Evolutionary conservation across 2,329 filamentous ascomycete genomes (phyloP).

Genomic region (Rhynchosporium secalis): DNA sequence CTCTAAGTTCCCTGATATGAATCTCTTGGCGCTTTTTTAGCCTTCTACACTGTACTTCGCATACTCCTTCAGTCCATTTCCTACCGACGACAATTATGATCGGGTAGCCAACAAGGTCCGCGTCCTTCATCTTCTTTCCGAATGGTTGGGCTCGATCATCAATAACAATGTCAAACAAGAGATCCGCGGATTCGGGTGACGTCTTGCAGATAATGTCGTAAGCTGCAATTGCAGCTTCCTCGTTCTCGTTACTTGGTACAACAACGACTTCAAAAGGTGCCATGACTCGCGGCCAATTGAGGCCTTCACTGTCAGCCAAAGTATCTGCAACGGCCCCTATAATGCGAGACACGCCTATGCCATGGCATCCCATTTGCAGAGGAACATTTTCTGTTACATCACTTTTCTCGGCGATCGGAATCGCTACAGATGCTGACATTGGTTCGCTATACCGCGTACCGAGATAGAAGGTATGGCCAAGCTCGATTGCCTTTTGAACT

Average conservation of each 20-base stretch:
- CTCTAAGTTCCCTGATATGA: slow-evolving; percentile 25
- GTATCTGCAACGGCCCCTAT: slow-evolving; percentile 83
- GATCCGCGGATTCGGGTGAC: slow-evolving; percentile 7
- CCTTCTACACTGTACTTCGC: slow-evolving; percentile 40
- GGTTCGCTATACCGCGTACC: slow-evolving; percentile 84
- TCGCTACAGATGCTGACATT: slow-evolving; percentile 62
- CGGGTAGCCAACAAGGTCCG: slow-evolving; percentile 86
- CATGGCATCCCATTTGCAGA: slow-evolving; percentile 94
- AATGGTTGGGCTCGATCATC: slow-evolving; percentile 72
- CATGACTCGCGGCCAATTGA: slow-evolving; percentile 86
- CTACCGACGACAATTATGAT: slow-evolving; percentile 78
- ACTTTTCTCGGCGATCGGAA: slow-evolving; percentile 37
- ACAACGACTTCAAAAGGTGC: slow-evolving; percentile 80
- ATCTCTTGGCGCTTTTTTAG: slow-evolving; percentile 32
- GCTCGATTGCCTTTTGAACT: slow-evolving; percentile 75
- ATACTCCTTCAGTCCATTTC: slow-evolving; percentile 51
- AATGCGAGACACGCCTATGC: slow-evolving; percentile 89
- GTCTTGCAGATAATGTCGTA: slow-evolving; percentile 57
- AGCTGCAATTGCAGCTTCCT: slow-evolving; percentile 54
- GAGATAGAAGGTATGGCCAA: slow-evolving; percentile 94
- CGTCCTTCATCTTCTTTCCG: slow-evolving; percentile 86
- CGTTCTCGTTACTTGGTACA: slow-evolving; percentile 51
- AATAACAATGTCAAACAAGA: slow-evolving; percentile 62
- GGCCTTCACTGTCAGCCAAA: slow-evolving; percentile 67
- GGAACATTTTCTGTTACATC: slow-evolving; percentile 44